These are phyloP conservation scores for Dacryopinax primogenitus DNA, from an alignment of 768 basidiomycete genomes.

Conservation along the genomic window DNA sequence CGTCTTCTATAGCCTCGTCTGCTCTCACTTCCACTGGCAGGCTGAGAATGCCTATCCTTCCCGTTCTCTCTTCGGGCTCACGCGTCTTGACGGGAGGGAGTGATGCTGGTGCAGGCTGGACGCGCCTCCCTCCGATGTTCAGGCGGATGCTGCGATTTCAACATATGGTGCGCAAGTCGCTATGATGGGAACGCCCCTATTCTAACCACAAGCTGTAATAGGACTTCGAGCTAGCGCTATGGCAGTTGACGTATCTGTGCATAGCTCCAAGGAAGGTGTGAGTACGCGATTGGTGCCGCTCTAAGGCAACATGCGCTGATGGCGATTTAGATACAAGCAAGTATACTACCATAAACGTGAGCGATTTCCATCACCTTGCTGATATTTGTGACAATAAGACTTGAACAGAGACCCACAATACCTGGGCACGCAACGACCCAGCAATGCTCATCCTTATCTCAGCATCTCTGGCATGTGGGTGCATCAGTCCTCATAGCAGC, in stretches of 20 bases:
- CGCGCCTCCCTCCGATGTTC: constrained; percentile 65
- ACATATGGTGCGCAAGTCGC: constrained; percentile 55
- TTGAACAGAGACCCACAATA: constrained; percentile 82
- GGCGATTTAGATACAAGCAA: constrained; percentile 18
- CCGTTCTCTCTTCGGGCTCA: constrained; percentile 9
- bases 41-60: not conserved
- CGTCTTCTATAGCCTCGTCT: not conserved
- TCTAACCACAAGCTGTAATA: constrained; percentile 26
- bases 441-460: constrained; percentile 81
- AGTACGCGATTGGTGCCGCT: constrained; percentile 20
- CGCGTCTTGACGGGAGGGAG: constrained; percentile 10
- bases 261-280: constrained; percentile 86
- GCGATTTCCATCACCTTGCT: constrained; percentile 20
- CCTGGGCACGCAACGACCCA: constrained; percentile 95
- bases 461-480: constrained; percentile 56
- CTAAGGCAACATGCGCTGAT: constrained; percentile 22
- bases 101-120: constrained; percentile 7
- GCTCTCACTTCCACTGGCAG: not conserved
- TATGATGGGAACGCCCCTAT: no score
- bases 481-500: not conserved
- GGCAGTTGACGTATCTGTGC: constrained; percentile 90
- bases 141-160: constrained; percentile 66
- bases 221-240: constrained; percentile 95
- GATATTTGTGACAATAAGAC: not conserved
- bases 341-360: constrained; percentile 95